Evolutionary conservation across 371 early-diverging fungal species (phyloP).

Genomic region (Apophysomyces sp.): DNA sequence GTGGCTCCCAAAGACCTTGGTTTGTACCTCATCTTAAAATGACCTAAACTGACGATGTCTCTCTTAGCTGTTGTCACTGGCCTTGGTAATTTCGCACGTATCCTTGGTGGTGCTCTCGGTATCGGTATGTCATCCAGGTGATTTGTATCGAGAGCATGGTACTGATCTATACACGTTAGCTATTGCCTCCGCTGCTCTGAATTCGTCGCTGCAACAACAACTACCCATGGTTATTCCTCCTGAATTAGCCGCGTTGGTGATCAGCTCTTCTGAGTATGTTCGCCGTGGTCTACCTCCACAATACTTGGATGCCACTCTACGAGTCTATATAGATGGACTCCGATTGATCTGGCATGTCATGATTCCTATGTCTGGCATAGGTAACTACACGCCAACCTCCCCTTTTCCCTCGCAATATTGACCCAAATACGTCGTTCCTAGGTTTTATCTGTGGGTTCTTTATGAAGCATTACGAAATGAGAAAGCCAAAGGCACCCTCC

Average conservation of each 20-base stretch:
- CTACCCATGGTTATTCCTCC: constrained; percentile 26
- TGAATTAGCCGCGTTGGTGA: constrained; percentile 18
- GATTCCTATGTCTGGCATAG: constrained; percentile 32
- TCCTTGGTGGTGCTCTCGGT: constrained; percentile 51
- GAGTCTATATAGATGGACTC: constrained; percentile 27
- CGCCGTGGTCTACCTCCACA: constrained; percentile 36
- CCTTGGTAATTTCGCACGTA: constrained; percentile 42
- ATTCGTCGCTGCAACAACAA: constrained; percentile 26
- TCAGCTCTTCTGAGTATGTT: constrained; percentile 34
- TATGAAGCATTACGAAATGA: neutral
- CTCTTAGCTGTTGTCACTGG: constrained; percentile 44
- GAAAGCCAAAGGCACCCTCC: neutral
- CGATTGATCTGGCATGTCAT: constrained; percentile 41
- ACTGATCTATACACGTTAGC: constrained; percentile 16
- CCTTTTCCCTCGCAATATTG: no score
- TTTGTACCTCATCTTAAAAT: neutral
- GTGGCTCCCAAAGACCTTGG: constrained; percentile 41
- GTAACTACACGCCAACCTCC: no score
- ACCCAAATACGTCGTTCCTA: no score
- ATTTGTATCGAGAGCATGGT: no score
- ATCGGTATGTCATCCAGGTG: constrained; percentile 9
- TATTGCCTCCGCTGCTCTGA: constrained; percentile 37
- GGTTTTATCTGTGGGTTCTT: neutral
- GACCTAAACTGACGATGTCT: neutral
- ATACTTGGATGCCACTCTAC: constrained; percentile 19